Evolutionary conservation across 129 eudicot genomes (phyloP).

Genomic region (Sambucus nigra): DNA sequence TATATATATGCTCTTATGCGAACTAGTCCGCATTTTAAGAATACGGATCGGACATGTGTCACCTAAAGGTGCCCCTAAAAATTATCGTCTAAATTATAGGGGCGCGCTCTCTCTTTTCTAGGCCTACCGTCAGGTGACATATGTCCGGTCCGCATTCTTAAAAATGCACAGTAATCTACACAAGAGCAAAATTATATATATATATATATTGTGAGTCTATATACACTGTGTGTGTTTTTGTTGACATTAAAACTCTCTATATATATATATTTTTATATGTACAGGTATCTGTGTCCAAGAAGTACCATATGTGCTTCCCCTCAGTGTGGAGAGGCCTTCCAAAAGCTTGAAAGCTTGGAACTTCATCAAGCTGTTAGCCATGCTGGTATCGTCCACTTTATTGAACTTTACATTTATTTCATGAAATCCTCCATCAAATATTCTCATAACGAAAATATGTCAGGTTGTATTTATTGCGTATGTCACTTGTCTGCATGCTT

Average conservation of each 20-base stretch:
- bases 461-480: too few relatives aligned
- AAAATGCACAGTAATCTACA: too few relatives aligned
- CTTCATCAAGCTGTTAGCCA: conserved; percentile 92
- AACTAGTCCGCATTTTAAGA: too few relatives aligned
- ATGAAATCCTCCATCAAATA: background rate
- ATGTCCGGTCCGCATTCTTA: too few relatives aligned
- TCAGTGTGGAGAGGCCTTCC: conserved; percentile 88
- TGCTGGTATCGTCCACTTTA: conserved; percentile 43
- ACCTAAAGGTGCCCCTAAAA: too few relatives aligned
- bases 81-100: too few relatives aligned
- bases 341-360: conserved; percentile 77
- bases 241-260: background rate
- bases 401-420: background rate
- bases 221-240: too few relatives aligned
- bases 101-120: too few relatives aligned
- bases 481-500: background rate
- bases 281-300: conserved; percentile 63
- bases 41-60: too few relatives aligned
- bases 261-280: background rate
- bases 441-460: background rate
- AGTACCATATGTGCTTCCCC: conserved; percentile 70
- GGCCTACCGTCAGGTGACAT: too few relatives aligned
- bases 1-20: too few relatives aligned
- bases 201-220: background rate
- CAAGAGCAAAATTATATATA: background rate